Percentiles rank a stretch among this genome's conserved stretches.
phyloP scores from a whole-genome alignment of 2,329 filamentous ascomycete genomes.

The Trematosphaeria pertusa region DNA sequence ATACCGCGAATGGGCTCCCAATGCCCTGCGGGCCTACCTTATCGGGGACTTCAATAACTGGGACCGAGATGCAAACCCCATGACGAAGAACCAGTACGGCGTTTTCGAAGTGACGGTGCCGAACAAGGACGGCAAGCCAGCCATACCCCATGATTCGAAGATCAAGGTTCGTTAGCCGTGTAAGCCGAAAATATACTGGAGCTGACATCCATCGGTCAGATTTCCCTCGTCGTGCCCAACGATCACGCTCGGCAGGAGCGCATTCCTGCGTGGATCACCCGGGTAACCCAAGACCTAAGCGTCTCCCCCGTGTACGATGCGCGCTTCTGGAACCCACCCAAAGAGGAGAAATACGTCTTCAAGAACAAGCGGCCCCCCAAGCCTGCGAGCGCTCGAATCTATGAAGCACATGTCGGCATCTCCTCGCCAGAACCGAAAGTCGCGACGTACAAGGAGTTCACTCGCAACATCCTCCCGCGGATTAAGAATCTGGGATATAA shows the following conservation, averaged over 20 bases:
- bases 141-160: constrained; percentile 92
- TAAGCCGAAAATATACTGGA: constrained; percentile 2
- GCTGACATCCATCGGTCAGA: constrained; percentile 57
- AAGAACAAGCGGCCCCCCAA: constrained; percentile 83
- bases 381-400: constrained; percentile 86
- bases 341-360: constrained; percentile 78
- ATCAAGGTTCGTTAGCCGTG: constrained; percentile 72
- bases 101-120: constrained; percentile 85
- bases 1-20: constrained; percentile 97
- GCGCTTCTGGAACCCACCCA: constrained; percentile 94
- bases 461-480: constrained; percentile 85
- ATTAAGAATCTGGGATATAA: constrained; percentile 95
- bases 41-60: constrained; percentile 97
- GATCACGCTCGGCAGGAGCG: constrained; percentile 82
- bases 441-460: constrained; percentile 97
- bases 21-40: constrained; percentile 81
- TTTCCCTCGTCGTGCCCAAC: constrained; percentile 79
- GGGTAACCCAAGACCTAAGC: constrained; percentile 89
- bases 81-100: constrained; percentile 85
- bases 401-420: constrained; percentile 98
- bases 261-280: constrained; percentile 95
- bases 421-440: constrained; percentile 89
- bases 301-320: constrained; percentile 95
- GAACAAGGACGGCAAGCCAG: constrained; percentile 73
- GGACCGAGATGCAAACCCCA: constrained; percentile 81